Evolutionary conservation across 768 basidiomycete genomes (phyloP).

Genomic region (Suillus paluster): DNA sequence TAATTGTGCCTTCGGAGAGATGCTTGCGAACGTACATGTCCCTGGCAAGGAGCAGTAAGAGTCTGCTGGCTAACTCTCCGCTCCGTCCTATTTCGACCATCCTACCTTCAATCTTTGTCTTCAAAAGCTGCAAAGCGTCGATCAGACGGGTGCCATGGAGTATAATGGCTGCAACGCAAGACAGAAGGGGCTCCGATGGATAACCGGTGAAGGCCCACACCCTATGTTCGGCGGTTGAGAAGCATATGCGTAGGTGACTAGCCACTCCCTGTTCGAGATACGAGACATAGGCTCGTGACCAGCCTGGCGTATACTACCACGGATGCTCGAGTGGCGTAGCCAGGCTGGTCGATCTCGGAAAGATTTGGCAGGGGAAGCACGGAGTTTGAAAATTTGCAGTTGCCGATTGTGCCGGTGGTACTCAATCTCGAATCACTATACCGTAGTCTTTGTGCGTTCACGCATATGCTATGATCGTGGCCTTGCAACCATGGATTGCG

Average conservation of each 20-base stretch:
- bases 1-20: background rate
- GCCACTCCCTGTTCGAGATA: slow-evolving; percentile 15
- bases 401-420: too few species aligned
- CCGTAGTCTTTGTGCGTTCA: too few species aligned
- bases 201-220: slow-evolving; percentile 18
- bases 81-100: slow-evolving; percentile 10
- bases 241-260: slow-evolving; percentile 19
- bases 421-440: too few species aligned
- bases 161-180: slow-evolving; percentile 8
- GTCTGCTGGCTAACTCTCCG: slow-evolving; percentile 17
- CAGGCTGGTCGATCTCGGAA: too few species aligned
- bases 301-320: too few species aligned
- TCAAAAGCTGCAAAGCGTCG: background rate
- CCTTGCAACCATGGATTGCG: too few species aligned
- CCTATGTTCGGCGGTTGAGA: slow-evolving; percentile 10
- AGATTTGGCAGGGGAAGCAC: too few species aligned
- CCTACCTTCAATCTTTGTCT: slow-evolving; percentile 5
- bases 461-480: too few species aligned
- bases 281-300: too few species aligned
- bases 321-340: too few species aligned
- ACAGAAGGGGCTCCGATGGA: slow-evolving; percentile 24
- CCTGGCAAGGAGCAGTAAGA: slow-evolving; percentile 14
- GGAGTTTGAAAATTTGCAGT: too few species aligned
- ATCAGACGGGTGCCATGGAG: background rate
- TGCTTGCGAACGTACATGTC: slow-evolving; percentile 10